phyloP scores from a whole-genome alignment of 1,284 basidiomycete genomes.

The Pholiota adiposa region DNA sequence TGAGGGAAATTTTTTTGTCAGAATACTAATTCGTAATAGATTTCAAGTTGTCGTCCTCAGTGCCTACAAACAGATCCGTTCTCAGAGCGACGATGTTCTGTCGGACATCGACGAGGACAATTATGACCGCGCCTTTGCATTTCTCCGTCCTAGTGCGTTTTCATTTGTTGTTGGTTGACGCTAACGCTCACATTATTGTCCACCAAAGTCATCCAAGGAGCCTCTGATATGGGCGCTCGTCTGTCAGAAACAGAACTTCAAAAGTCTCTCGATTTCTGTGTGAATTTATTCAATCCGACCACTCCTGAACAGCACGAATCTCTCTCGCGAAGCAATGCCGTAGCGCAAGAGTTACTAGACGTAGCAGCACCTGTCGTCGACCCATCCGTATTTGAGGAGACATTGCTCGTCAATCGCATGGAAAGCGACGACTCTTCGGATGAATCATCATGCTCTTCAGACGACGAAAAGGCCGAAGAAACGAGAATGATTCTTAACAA shows the following conservation, averaged over 20 bases:
- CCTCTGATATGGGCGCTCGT: slow-evolving; percentile 69
- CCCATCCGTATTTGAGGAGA: slow-evolving; percentile 43
- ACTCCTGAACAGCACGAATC: slow-evolving; percentile 53
- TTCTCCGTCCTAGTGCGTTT: slow-evolving; percentile 58
- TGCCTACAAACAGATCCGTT: slow-evolving; percentile 73
- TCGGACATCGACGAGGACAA: slow-evolving; percentile 68
- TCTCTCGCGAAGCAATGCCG: slow-evolving; percentile 30
- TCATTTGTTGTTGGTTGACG: no score
- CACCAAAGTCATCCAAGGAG: slow-evolving; percentile 73
- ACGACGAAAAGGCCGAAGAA: slow-evolving; percentile 36
- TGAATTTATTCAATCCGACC: slow-evolving; percentile 60
- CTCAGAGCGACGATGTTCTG: slow-evolving; percentile 59
- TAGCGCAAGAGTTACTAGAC: slow-evolving; percentile 47
- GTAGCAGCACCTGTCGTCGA: slow-evolving; percentile 49
- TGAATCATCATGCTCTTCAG: slow-evolving; percentile 28
- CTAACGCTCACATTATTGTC: neutral
- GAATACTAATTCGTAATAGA: slow-evolving; percentile 34
- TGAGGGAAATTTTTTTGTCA: neutral
- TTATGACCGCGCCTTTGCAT: slow-evolving; percentile 68
- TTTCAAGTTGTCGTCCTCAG: slow-evolving; percentile 77
- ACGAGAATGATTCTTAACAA: slow-evolving; percentile 52
- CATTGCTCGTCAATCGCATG: slow-evolving; percentile 22
- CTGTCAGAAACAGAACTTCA: slow-evolving; percentile 75
- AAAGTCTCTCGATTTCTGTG: slow-evolving; percentile 62
- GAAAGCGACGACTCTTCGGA: slow-evolving; percentile 14